Percentiles rank a stretch among this genome's conserved stretches.
Conservation (phyloP, 768 basidiomycete species). For the Mycena albidolilacea region DNA sequence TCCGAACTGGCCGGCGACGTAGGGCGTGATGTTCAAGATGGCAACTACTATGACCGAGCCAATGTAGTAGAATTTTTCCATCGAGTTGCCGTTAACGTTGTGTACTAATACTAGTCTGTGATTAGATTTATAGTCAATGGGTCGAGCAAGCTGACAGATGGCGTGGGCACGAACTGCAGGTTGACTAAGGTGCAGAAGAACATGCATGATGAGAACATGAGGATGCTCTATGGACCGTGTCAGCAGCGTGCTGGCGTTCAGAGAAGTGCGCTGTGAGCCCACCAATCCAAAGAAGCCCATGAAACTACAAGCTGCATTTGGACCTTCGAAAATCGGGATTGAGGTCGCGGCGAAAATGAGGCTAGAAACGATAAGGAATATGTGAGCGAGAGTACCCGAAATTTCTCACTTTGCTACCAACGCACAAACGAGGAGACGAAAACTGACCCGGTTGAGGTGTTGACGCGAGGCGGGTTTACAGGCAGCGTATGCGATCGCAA, state of each 20-base stretch:
- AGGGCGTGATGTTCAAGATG: conserved; percentile 15
- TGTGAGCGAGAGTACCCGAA: background rate
- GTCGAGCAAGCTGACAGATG: background rate
- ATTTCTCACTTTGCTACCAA: conserved; percentile 22
- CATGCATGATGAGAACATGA: conserved; percentile 25
- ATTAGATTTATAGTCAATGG: background rate
- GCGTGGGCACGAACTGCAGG: conserved; percentile 10
- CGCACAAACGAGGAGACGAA: background rate
- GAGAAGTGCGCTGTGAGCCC: conserved; percentile 8
- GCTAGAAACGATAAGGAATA: conserved; percentile 13
- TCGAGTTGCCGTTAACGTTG: conserved; percentile 20
- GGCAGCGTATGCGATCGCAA: conserved; percentile 11
- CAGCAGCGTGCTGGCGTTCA: background rate
- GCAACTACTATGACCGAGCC: conserved; percentile 15
- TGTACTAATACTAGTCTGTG: conserved; percentile 19
- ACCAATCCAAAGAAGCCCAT: conserved; percentile 22
- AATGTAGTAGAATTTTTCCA: conserved; percentile 22
- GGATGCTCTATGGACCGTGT: conserved; percentile 19
- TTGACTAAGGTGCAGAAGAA: conserved; percentile 23
- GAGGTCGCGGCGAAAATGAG: conserved; percentile 23
- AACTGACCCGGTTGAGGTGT: conserved; percentile 18
- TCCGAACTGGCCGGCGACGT: background rate
- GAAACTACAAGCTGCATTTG: conserved; percentile 18
- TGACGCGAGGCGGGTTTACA: conserved; percentile 16
- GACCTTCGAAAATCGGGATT: conserved; percentile 11